These are phyloP conservation scores for Pestalotiopsis sp. DNA, from an alignment of 2,329 filamentous ascomycete genomes.

Conservation along the genomic window DNA sequence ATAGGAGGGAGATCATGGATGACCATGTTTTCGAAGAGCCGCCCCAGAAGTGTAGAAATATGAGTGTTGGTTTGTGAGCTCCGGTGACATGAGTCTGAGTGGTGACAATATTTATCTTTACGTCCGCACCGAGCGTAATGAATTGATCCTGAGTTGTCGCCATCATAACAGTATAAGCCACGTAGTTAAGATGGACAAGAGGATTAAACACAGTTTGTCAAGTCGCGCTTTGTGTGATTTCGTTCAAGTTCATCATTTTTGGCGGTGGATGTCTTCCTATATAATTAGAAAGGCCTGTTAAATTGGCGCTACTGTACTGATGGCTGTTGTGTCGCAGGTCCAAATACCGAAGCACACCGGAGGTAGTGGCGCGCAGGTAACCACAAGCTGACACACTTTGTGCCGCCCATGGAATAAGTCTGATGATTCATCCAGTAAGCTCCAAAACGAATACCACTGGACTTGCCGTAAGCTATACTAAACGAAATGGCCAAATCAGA, in stretches of 20 bases:
- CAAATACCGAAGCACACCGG: not conserved
- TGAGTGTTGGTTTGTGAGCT: not conserved
- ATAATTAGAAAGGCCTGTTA: too few relatives aligned
- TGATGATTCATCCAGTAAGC: not conserved
- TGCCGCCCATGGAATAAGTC: not conserved
- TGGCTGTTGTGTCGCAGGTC: not conserved
- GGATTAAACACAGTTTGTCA: not conserved
- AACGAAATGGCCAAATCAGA: too few relatives aligned
- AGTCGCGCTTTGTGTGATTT: not conserved
- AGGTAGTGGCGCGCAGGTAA: not conserved
- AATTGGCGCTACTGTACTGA: too few relatives aligned
- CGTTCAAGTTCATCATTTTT: not conserved
- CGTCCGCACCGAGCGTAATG: not conserved
- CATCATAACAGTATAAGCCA: not conserved
- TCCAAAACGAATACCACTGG: too few relatives aligned
- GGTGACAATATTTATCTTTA: not conserved
- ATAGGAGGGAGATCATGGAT: conserved; percentile 19
- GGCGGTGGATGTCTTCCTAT: not conserved
- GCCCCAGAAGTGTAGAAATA: conserved; percentile 43
- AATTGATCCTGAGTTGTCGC: not conserved
- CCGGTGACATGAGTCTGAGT: not conserved
- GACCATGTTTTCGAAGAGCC: conserved; percentile 37
- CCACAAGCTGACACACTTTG: not conserved
- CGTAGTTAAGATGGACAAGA: not conserved
- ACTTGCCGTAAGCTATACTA: too few relatives aligned